Evolutionary conservation across 495 filamentous ascomycete genomes (phyloP), one percentile per base, ranked within the genome.

Genomic region (Daldinia decipiens): DNA sequence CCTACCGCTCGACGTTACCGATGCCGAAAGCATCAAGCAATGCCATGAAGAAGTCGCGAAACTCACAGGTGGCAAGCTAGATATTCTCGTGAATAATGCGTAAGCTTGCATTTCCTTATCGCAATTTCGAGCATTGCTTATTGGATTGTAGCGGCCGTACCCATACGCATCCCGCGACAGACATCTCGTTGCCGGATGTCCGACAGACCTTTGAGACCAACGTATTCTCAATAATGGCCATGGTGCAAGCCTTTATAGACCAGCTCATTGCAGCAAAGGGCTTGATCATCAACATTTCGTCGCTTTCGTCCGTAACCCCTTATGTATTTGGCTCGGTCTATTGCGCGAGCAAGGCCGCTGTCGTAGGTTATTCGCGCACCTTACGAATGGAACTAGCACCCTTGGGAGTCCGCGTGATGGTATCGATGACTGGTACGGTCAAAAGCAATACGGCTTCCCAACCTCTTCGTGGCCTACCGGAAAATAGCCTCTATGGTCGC

Each of bases 81-180:
- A 91, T 74, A 84, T 86, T 57, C 81, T 91, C 17, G 82, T 92
- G 61, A 92, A 92, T 75, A 92, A 92, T 72, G 88, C 88, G 82
- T 85, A 51, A 40, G 83, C 75, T 13, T 39, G 5, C 1, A 19
- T 24, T 29, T n/a, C 24, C 7, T 21, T 17, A 26, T 34, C 13
- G 3, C 51, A 8, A 0, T 17, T 34, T 19, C 19, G 40, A 1
- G 5, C 17, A 26, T 53, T 39, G 29, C 12, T 59, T 51, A 11
- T 51, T 59, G 15, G 60, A 50, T 11, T 11, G 24, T 59, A 84
- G 82, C 17, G 89, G 89, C 27, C 81, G 79, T 50, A 82, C 78
- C 3, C 79, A 84, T 65, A 83, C 84, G 5, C 79, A 80, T 60
- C 88, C 89, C 0, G 79, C 82, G 5, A 78, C 87, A 4, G 88